These are phyloP conservation scores for Cladosporium sp. DNA, from an alignment of 2,329 filamentous ascomycete genomes.

Conservation along the genomic window DNA sequence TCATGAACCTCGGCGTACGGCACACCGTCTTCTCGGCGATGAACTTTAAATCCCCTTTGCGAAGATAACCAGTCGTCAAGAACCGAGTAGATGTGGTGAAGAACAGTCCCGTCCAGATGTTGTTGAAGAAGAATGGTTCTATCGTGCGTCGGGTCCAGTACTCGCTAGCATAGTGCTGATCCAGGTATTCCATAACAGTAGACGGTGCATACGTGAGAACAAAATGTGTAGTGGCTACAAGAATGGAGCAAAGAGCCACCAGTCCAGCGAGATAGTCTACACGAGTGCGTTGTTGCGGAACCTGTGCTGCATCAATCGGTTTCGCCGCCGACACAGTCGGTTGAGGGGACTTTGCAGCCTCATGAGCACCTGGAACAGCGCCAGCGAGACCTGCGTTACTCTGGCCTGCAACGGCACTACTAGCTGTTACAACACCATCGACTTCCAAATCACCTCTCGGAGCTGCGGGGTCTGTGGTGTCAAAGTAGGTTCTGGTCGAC, in stretches of 20 bases:
- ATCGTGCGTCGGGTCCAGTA: conserved; percentile 41
- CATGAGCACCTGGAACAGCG: conserved; percentile 4
- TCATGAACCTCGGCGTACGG: conserved; percentile 42
- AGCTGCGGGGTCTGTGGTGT: background rate
- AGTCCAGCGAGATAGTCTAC: conserved; percentile 46
- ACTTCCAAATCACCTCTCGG: background rate
- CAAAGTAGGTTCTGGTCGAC: background rate
- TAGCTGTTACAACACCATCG: background rate
- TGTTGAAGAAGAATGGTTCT: conserved; percentile 43
- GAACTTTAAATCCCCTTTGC: conserved; percentile 38
- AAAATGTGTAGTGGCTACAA: conserved; percentile 44
- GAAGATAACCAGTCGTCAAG: conserved; percentile 38
- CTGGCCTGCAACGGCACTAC: background rate
- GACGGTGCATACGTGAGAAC: conserved; percentile 40
- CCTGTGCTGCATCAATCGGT: conserved; percentile 8
- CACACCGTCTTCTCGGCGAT: conserved; percentile 43
- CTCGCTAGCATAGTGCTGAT: conserved; percentile 37
- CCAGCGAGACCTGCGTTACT: conserved; percentile 8
- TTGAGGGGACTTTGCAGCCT: conserved; percentile 4
- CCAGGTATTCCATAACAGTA: conserved; percentile 35
- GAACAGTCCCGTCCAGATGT: conserved; percentile 46
- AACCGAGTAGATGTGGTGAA: conserved; percentile 47
- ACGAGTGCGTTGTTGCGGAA: conserved; percentile 24
- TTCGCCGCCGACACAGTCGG: conserved; percentile 13
- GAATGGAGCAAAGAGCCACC: conserved; percentile 42